phyloP scores from a whole-genome alignment of 768 basidiomycete species.

The Boletus insuetus region DNA sequence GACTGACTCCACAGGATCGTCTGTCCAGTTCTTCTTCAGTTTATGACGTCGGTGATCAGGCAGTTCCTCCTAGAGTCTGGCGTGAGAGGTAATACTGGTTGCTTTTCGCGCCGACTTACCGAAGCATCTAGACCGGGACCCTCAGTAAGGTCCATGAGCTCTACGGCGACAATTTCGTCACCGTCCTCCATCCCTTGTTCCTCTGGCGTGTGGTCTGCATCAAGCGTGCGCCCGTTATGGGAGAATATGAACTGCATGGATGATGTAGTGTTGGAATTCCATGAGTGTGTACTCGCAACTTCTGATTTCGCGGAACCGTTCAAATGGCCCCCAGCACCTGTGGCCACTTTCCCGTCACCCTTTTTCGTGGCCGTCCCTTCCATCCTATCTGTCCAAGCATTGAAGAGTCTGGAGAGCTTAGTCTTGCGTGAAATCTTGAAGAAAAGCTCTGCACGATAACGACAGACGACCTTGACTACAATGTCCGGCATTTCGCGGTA shows the following conservation, averaged over 20 bases:
- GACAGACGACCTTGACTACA: slow-evolving; percentile 84
- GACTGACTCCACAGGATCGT: slow-evolving; percentile 70
- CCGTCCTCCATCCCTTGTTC: slow-evolving; percentile 85
- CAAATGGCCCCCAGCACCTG: slow-evolving; percentile 29
- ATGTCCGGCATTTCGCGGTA: slow-evolving; percentile 88
- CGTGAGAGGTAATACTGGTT: background rate
- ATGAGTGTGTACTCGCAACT: slow-evolving; percentile 44
- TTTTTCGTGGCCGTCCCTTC: slow-evolving; percentile 56
- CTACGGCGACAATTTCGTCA: slow-evolving; percentile 86
- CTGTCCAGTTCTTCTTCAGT: slow-evolving; percentile 79
- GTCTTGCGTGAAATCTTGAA: slow-evolving; percentile 93
- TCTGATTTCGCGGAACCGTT: slow-evolving; percentile 54
- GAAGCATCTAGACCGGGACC: slow-evolving; percentile 58
- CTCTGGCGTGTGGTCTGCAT: slow-evolving; percentile 80
- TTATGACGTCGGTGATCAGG: slow-evolving; percentile 63
- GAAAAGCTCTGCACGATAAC: slow-evolving; percentile 86
- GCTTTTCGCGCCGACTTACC: slow-evolving; percentile 40
- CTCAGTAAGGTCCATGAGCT: slow-evolving; percentile 87
- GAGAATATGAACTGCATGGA: slow-evolving; percentile 83
- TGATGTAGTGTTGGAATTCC: slow-evolving; percentile 37
- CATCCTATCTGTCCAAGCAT: slow-evolving; percentile 89
- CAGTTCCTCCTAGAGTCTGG: slow-evolving; percentile 53
- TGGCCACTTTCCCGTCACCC: slow-evolving; percentile 31
- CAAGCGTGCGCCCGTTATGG: slow-evolving; percentile 75
- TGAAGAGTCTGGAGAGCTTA: slow-evolving; percentile 78